Evolutionary conservation across 768 basidiomycete species (phyloP), one percentile per base, ranked within the genome.

Genomic region (Psilocybe azurescens): DNA sequence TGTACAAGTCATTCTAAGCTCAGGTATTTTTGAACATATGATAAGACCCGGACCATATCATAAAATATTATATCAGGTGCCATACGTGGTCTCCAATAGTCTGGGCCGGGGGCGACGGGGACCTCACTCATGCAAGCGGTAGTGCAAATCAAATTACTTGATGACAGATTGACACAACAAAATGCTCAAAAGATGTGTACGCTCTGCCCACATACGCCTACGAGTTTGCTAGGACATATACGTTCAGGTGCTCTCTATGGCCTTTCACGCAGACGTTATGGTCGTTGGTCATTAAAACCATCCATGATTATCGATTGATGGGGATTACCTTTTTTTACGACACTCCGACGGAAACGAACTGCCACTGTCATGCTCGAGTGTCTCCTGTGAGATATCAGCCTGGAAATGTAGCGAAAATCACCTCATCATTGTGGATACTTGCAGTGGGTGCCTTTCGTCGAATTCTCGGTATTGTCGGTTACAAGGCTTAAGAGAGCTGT

Each of bases 281-380:
- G 3, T 36, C 33, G 2, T 11, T 36, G 33, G 11, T 1, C 33
- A 11, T 36, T 7, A 1, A 6, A 36, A 36, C 33, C 48, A 20
- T 52, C 50, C 48, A 50, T 20, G 28, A 16, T 30, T 5, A 1
- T 49, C 48, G 30, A 29, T 13, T 13, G 28, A 18, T 4, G 50
- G 50, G 50, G n/a, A 38, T 18, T 14, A 38, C 3, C 32, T 3
- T 36, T 24, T n/a, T 53, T 53, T 53, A 53, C 52, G 52, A 53
- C 52, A 53, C 33, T 53, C 52, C 52, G 52, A 53, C 20, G 52
- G 52, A 53, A n/a, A 38, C 52, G 52, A 33, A 53, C 16, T n/a
- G 52, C 52, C 52, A 53, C 52, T 33, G 52, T 53, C 52, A 53
- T 18, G 50, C 2, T 36, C 33, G n/a, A 14, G 33, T 36, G n/a